Evolutionary conservation across 352 stramenopile species (phyloP).

Genomic region (Pilasporangium apinafurcum): DNA sequence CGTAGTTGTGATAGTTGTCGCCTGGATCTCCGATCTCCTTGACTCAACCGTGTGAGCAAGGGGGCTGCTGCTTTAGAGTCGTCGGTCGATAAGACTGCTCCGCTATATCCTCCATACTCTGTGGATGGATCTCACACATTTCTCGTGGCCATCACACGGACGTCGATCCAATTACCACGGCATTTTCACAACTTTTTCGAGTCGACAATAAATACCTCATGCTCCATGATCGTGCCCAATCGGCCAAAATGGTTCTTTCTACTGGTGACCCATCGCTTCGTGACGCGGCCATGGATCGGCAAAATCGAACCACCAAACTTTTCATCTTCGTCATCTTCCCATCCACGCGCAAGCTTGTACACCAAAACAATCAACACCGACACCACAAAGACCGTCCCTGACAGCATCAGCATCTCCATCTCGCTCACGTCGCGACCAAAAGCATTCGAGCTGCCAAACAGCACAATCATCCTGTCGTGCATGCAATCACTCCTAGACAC

Average conservation of each 20-base stretch:
- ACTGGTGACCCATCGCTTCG: slow-evolving; percentile 53
- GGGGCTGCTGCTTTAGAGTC: no score
- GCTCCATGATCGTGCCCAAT: slow-evolving; percentile 62
- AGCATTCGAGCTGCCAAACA: slow-evolving; percentile 67
- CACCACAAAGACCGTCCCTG: slow-evolving; percentile 63
- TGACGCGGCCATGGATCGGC: slow-evolving; percentile 40
- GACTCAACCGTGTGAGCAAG: slow-evolving; percentile 1
- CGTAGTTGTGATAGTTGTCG: neutral
- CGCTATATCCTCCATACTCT: no score
- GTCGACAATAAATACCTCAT: slow-evolving; percentile 60
- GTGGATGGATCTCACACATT: no score
- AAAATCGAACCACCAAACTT: slow-evolving; percentile 36
- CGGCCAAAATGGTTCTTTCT: slow-evolving; percentile 58
- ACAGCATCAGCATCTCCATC: slow-evolving; percentile 58
- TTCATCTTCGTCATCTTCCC: slow-evolving; percentile 50
- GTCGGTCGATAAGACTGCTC: no score
- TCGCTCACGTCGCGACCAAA: slow-evolving; percentile 69
- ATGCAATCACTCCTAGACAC: no score
- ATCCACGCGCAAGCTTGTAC: slow-evolving; percentile 69
- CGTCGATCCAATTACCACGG: neutral
- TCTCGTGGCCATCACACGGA: no score
- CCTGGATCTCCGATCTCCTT: neutral
- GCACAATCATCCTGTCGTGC: slow-evolving; percentile 57
- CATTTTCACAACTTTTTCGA: slow-evolving; percentile 47
- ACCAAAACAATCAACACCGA: slow-evolving; percentile 68